A percentile compares a stretch with the other conserved stretches of the same genome.
Evolutionary conservation across 2,329 filamentous ascomycete species (phyloP).

Genomic region (Onygenales sp.): DNA sequence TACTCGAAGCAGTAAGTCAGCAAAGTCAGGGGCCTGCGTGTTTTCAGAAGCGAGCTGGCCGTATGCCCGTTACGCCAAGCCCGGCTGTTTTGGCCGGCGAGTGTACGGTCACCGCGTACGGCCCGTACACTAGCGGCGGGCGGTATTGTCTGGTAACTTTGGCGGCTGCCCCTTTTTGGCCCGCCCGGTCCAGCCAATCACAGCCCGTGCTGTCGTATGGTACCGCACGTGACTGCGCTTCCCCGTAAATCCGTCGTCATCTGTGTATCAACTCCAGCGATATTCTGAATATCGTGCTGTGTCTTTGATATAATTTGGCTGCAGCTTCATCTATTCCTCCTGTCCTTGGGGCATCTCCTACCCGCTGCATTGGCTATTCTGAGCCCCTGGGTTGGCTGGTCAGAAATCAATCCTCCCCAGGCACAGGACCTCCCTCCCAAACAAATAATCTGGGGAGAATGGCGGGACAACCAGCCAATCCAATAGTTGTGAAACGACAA

Average conservation of each 20-base stretch:
- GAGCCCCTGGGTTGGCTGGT: too few relatives aligned
- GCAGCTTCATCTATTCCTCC: too few relatives aligned
- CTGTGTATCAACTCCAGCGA: not conserved
- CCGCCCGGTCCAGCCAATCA: not conserved
- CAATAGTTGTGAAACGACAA: not conserved
- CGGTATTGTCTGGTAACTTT: not conserved
- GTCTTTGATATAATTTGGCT: too few relatives aligned
- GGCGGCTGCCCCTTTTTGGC: not conserved
- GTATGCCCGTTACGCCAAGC: not conserved
- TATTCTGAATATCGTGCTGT: too few relatives aligned
- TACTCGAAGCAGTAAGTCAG: conserved; percentile 3
- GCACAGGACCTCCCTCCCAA: not conserved
- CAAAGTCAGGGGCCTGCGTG: not conserved
- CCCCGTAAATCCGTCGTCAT: not conserved
- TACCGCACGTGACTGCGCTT: not conserved
- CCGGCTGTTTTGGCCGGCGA: not conserved
- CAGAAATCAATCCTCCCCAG: not conserved
- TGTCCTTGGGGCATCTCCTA: too few relatives aligned
- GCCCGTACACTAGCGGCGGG: not conserved
- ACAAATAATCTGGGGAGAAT: not conserved
- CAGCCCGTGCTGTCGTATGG: too few relatives aligned
- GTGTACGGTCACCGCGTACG: not conserved
- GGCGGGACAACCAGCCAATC: not conserved
- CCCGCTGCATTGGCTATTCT: too few relatives aligned
- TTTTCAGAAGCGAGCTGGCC: not conserved